A percentile compares a stretch with the other conserved stretches of the same genome.
Evolutionary conservation across 2,329 filamentous ascomycete species (phyloP).

Genomic region (Graphilbum fragrans): DNA sequence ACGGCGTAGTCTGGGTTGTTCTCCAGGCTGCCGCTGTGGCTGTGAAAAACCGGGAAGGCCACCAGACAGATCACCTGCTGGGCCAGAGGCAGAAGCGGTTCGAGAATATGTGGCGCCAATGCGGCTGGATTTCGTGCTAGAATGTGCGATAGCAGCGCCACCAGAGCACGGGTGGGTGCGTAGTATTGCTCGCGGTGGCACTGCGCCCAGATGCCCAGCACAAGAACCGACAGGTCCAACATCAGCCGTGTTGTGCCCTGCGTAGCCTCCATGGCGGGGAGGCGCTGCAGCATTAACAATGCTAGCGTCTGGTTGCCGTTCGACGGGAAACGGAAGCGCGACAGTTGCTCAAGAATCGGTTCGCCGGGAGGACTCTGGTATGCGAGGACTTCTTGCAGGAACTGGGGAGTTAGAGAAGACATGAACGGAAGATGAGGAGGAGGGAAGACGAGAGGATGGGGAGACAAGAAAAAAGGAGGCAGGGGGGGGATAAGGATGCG

Average conservation of each 20-base stretch:
- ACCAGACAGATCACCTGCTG: conserved; percentile 49
- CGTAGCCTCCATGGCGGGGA: conserved; percentile 44
- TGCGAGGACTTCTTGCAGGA: conserved; percentile 50
- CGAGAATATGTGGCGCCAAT: conserved; percentile 46
- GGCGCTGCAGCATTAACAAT: conserved; percentile 52
- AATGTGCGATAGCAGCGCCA: conserved; percentile 52
- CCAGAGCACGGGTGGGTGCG: conserved; percentile 50
- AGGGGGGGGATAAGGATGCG: background rate
- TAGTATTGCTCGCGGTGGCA: conserved; percentile 54
- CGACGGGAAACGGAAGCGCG: conserved; percentile 53
- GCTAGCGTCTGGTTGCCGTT: conserved; percentile 52
- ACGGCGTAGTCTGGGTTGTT: conserved; percentile 26
- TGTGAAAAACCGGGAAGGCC: conserved; percentile 42
- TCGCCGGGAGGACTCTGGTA: conserved; percentile 45
- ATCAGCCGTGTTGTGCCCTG: conserved; percentile 42
- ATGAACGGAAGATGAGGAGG: too few species aligned
- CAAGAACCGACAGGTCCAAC: conserved; percentile 48
- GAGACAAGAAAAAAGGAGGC: background rate
- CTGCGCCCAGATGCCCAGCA: conserved; percentile 56
- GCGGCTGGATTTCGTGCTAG: conserved; percentile 48
- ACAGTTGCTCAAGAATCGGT: conserved; percentile 59
- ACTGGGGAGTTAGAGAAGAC: conserved; percentile 22
- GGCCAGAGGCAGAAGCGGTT: conserved; percentile 40
- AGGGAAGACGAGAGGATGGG: background rate
- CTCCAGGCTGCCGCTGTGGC: conserved; percentile 33